phyloP scores from a whole-genome alignment of 2,329 filamentous ascomycete species.

The Phaeosphaeriaceae sp. region DNA sequence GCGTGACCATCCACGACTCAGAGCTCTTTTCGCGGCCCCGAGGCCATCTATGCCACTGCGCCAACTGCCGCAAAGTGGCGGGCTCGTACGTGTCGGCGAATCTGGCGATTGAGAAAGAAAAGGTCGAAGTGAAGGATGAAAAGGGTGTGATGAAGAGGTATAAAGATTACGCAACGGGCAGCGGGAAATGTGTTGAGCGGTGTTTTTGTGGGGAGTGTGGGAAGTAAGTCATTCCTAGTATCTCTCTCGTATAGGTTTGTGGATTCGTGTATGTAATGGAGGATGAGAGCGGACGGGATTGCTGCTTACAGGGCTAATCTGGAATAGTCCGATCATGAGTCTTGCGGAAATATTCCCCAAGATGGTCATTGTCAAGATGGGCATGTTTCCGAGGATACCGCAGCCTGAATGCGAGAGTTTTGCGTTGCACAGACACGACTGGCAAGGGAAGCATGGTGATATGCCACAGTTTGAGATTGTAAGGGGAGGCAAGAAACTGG shows the following conservation, averaged over 20 bases:
- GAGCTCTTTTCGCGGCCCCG: constrained; percentile 54
- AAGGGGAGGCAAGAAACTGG: constrained; percentile 48
- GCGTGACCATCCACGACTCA: constrained; percentile 56
- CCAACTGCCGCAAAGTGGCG: constrained; percentile 59
- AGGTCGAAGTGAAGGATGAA: constrained; percentile 55
- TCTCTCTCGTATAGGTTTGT: too few species aligned
- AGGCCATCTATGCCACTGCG: constrained; percentile 58
- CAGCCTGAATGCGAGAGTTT: constrained; percentile 56
- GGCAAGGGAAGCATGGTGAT: constrained; percentile 51
- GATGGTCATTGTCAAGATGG: constrained; percentile 59
- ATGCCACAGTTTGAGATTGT: constrained; percentile 50
- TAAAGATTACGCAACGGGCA: constrained; percentile 54
- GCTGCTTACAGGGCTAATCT: not conserved
- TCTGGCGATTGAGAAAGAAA: constrained; percentile 52
- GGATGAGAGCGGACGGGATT: not conserved
- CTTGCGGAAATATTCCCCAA: constrained; percentile 49
- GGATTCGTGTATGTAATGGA: too few species aligned
- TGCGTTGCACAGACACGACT: constrained; percentile 52
- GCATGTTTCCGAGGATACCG: constrained; percentile 58
- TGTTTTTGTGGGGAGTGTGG: constrained; percentile 59
- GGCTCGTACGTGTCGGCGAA: constrained; percentile 53
- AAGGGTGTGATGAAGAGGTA: constrained; percentile 56
- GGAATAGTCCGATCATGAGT: constrained; percentile 55
- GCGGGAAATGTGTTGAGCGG: constrained; percentile 54
- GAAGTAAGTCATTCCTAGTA: constrained; percentile 21